Percentiles rank a stretch among this genome's conserved stretches.
Conservation (phyloP, 2,329 filamentous ascomycete species). For the Ophiostoma himal-ulmi region DNA sequence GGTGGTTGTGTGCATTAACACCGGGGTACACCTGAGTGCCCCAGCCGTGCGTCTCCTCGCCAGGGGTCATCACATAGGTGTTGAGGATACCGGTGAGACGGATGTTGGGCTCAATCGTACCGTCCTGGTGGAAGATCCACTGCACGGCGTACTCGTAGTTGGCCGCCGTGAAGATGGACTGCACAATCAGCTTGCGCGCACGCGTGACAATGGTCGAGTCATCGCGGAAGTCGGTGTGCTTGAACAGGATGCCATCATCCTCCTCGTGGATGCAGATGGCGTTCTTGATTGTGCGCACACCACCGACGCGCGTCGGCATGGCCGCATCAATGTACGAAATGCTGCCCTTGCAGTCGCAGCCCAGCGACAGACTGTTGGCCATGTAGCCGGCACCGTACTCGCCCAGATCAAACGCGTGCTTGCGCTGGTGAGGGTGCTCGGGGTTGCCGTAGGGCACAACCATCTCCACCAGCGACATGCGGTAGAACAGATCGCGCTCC, state of each 20-base stretch:
- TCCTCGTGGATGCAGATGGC: slow-evolving; percentile 94
- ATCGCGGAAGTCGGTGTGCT: slow-evolving; percentile 89
- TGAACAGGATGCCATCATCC: slow-evolving; percentile 85
- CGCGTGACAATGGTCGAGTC: slow-evolving; percentile 80
- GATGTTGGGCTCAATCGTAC: slow-evolving; percentile 85
- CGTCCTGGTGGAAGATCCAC: slow-evolving; percentile 57
- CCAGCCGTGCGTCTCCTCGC: slow-evolving; percentile 79
- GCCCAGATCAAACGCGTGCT: slow-evolving; percentile 75
- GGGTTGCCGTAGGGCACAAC: slow-evolving; percentile 85
- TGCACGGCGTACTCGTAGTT: slow-evolving; percentile 77
- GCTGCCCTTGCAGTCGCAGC: slow-evolving; percentile 80
- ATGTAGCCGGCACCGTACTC: slow-evolving; percentile 73
- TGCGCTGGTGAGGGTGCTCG: slow-evolving; percentile 71
- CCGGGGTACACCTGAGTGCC: slow-evolving; percentile 87
- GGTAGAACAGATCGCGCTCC: slow-evolving; percentile 75
- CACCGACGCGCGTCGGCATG: slow-evolving; percentile 72
- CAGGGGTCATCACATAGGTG: slow-evolving; percentile 75
- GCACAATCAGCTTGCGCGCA: slow-evolving; percentile 77
- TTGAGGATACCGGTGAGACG: slow-evolving; percentile 89
- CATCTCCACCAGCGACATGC: slow-evolving; percentile 87
- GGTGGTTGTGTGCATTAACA: slow-evolving; percentile 93
- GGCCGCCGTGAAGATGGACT: slow-evolving; percentile 88
- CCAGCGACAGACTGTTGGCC: slow-evolving; percentile 70
- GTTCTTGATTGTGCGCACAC: slow-evolving; percentile 75
- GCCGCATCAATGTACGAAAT: slow-evolving; percentile 89